phyloP scores from a whole-genome alignment of 1,139 yeast genomes.

The Zygosaccharomyces sapae region DNA sequence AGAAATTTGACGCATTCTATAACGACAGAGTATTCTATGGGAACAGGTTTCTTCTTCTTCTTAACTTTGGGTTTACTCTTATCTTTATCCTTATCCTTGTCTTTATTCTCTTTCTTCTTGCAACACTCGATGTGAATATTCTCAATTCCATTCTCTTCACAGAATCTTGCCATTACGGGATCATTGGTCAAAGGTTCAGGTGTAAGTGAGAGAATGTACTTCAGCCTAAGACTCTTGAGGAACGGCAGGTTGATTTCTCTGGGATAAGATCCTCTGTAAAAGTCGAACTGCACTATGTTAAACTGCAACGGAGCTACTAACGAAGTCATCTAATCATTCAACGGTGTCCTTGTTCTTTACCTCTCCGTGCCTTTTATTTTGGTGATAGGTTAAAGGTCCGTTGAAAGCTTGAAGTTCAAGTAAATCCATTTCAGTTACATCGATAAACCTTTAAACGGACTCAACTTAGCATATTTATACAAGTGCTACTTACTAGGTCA shows the following conservation, averaged over 20 bases:
- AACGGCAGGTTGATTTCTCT: conserved; percentile 70
- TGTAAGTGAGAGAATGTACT: conserved; percentile 72
- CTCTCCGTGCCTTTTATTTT: background rate
- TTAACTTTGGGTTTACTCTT: no score
- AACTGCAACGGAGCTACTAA: conserved; percentile 80
- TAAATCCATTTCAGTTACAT: background rate
- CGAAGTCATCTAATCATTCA: conserved; percentile 6
- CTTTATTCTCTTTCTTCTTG: conserved; percentile 36
- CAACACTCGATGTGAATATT: conserved; percentile 65
- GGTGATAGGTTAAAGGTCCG: background rate
- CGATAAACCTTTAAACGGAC: background rate
- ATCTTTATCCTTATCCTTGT: conserved; percentile 28
- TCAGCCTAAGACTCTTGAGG: conserved; percentile 59
- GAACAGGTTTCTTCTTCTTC: conserved; percentile 75
- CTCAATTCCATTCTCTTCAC: conserved; percentile 49
- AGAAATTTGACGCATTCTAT: conserved; percentile 56
- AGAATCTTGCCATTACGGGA: conserved; percentile 23
- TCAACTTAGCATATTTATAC: background rate
- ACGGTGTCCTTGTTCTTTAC: conserved; percentile 13
- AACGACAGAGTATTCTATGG: conserved; percentile 64
- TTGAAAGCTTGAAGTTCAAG: background rate
- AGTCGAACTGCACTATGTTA: conserved; percentile 61
- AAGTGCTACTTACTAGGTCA: no score
- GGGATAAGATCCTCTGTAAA: conserved; percentile 86
- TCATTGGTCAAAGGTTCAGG: conserved; percentile 60